Base-by-base conservation (phyloP, 106 monocot genomes). In the Alisma plantagoaquatica region DNA sequence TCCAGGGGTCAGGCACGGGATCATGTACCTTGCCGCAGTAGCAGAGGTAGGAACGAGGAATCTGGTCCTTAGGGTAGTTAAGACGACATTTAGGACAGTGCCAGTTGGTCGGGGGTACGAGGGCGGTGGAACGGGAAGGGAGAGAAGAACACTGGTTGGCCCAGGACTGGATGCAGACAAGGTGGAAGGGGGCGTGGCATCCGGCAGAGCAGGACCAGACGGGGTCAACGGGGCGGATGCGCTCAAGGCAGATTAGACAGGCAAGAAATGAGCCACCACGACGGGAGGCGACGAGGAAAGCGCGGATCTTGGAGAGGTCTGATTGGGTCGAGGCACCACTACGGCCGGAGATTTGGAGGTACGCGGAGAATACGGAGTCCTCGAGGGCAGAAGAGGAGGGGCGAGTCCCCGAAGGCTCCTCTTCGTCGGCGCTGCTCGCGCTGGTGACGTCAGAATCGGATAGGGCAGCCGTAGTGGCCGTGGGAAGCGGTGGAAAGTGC, bases 201-300 rank as follows among this genome's bases (percentile, higher is more conserved):
- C 75, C 75, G 49, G 73, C 31, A 31, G 68, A 72, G 77, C 94
- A 94, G 47, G 94, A 77, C 94, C 94, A 94, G 46, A 70, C 52
- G 41, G 87, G 83, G 44, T 94, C 77, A 19, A 80, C 57, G 29
- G 65, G 77, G 44, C 94, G 94, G 70, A 94, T 61, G 63, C 83
- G 94, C 28, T 64, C 72, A 62, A 94, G 77, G 70, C 93, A 94
- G 68, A 94, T 83, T 67, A 94, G 83, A 75, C 87, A 94, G 27
- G 80, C 51, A 29, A 74, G 43, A 59, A 65, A 68, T 20, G 67
- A 58, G n/a, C 74, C 55, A 16, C 71, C 50, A 16, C 60, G 57
- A 43, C 66, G 61, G 62, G 86, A 52, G 56, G 79, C 74, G 43
- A 71, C 28, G 44, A 94, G 77, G 61, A 94, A 80, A 17, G 87